Evolutionary conservation across 306 rosid species (phyloP).

Genomic region (Prosopis cineraria): DNA sequence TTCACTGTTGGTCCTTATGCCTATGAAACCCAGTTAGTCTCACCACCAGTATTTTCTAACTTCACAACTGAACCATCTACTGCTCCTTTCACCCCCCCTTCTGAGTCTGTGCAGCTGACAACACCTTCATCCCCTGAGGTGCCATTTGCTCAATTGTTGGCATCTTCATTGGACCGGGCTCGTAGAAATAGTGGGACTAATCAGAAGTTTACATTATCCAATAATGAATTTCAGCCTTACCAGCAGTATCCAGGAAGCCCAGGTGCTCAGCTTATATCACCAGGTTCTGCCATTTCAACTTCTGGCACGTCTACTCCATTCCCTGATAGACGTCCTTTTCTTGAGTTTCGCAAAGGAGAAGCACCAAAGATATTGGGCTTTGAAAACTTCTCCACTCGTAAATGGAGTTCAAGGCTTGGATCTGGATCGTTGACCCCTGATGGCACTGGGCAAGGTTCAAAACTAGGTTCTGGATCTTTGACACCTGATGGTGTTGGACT

Average conservation of each 20-base stretch:
- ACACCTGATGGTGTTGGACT: slow-evolving; percentile 83
- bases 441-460: slow-evolving; percentile 74
- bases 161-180: slow-evolving; percentile 75
- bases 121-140: slow-evolving; percentile 99
- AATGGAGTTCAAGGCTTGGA: slow-evolving; percentile 84
- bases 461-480: slow-evolving; percentile 80
- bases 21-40: slow-evolving; percentile 92
- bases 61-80: slow-evolving; percentile 95
- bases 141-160: slow-evolving; percentile 94
- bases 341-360: slow-evolving; percentile 77
- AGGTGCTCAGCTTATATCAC: slow-evolving; percentile 84
- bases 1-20: slow-evolving; percentile 94
- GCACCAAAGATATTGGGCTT: slow-evolving; percentile 73
- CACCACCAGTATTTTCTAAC: slow-evolving; percentile 94
- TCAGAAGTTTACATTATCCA: slow-evolving; percentile 76
- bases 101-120: slow-evolving; percentile 89
- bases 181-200: slow-evolving; percentile 54
- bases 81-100: slow-evolving; percentile 93
- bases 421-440: slow-evolving; percentile 94
- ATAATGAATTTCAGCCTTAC: slow-evolving; percentile 83
- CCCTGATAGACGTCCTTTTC: slow-evolving; percentile 71
- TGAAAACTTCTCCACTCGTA: slow-evolving; percentile 72
- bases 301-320: slow-evolving; percentile 95
- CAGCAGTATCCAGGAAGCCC: slow-evolving; percentile 94
- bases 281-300: slow-evolving; percentile 89